A percentile compares a stretch with the other conserved stretches of the same genome.
Conservation (phyloP, 345 rosid genomes). For the Aquilaria sinensis region DNA sequence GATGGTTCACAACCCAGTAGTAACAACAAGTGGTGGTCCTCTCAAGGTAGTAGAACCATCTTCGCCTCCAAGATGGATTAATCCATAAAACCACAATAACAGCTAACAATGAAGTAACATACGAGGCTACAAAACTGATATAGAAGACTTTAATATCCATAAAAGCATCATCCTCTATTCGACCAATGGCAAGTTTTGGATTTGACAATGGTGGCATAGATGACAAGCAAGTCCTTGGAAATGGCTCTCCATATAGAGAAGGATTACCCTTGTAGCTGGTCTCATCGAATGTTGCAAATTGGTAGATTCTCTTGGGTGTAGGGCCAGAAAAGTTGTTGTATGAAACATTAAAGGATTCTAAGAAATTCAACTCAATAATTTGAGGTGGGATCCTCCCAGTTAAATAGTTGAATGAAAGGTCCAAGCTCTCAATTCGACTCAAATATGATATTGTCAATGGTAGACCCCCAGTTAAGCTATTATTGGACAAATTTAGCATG, state of each 20-base stretch:
- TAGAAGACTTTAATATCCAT: neutral
- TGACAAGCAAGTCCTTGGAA: neutral
- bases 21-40: neutral
- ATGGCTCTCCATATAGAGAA: conserved; percentile 22
- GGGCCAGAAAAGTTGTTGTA: conserved; percentile 28
- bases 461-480: conserved; percentile 10
- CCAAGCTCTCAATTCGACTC: conserved; percentile 19
- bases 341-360: conserved; percentile 15
- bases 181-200: neutral
- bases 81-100: neutral
- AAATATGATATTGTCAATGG: conserved; percentile 18
- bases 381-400: conserved; percentile 16
- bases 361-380: neutral
- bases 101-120: neutral
- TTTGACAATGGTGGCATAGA: neutral
- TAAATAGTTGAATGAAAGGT: conserved; percentile 22
- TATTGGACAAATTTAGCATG: conserved; percentile 15
- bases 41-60: conserved; percentile 2
- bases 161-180: neutral
- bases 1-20: conserved; percentile 1
- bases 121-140: neutral
- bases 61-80: conserved; percentile 1
- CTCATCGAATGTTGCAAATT: conserved; percentile 21
- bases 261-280: conserved; percentile 21
- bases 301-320: conserved; percentile 6